Percentiles rank a stretch among this genome's conserved stretches.
Conservation (phyloP, 2,329 filamentous ascomycete species). For the Talaromyces atroroseus region DNA sequence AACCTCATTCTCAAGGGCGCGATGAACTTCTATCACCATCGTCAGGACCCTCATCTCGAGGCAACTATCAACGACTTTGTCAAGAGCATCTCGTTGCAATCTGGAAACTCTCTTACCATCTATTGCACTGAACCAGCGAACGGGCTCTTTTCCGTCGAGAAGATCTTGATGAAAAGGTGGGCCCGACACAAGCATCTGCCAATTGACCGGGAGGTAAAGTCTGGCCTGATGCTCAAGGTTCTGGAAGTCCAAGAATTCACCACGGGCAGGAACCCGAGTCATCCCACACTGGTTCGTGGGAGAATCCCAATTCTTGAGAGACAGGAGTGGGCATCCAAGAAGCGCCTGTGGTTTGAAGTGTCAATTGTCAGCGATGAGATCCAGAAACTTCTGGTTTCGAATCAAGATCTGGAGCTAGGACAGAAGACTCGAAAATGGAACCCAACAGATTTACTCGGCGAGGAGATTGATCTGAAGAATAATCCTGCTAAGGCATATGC, state of each 20-base stretch:
- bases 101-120: conserved; percentile 24
- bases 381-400: conserved; percentile 28
- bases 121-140: conserved; percentile 22
- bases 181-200: conserved; percentile 26
- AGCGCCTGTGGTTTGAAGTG: conserved; percentile 31
- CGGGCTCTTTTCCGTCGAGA: conserved; percentile 23
- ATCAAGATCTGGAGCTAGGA: conserved; percentile 30
- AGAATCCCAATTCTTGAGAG: conserved; percentile 16
- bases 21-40: conserved; percentile 17
- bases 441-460: conserved; percentile 25
- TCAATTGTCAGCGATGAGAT: conserved; percentile 33
- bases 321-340: neutral
- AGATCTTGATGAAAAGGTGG: conserved; percentile 31
- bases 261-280: conserved; percentile 18
- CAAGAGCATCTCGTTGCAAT: conserved; percentile 29
- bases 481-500: conserved; percentile 10
- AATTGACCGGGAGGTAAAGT: neutral
- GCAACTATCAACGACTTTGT: conserved; percentile 27
- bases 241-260: conserved; percentile 36
- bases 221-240: conserved; percentile 30
- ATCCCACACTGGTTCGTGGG: conserved; percentile 24
- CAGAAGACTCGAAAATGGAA: conserved; percentile 28
- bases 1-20: conserved; percentile 26
- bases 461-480: conserved; percentile 16
- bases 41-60: conserved; percentile 21